phyloP scores from a whole-genome alignment of 2,329 filamentous ascomycete genomes.

The Penicillium rolfsii region DNA sequence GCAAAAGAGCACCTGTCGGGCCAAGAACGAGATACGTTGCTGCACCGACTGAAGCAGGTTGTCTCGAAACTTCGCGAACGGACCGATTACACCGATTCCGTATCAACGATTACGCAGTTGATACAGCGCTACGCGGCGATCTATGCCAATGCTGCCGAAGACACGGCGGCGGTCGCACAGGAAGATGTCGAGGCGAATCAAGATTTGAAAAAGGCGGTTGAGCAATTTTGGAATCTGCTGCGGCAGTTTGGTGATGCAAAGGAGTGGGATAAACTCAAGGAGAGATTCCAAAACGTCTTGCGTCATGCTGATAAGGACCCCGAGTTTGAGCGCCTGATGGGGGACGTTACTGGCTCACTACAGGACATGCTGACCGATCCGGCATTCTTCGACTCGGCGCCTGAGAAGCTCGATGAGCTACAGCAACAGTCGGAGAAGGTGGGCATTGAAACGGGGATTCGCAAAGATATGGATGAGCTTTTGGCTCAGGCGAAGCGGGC shows the following conservation, averaged over 20 bases:
- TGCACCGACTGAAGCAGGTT: conserved; percentile 75
- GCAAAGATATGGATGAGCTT: conserved; percentile 72
- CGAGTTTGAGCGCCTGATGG: conserved; percentile 77
- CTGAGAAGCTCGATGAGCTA: conserved; percentile 65
- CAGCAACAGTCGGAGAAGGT: conserved; percentile 61
- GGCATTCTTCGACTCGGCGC: conserved; percentile 77
- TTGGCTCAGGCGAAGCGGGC: conserved; percentile 71
- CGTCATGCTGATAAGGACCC: conserved; percentile 76
- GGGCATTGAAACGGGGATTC: conserved; percentile 67
- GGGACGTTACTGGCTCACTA: conserved; percentile 71
- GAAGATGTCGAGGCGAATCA: conserved; percentile 73
- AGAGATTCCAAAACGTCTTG: conserved; percentile 69
- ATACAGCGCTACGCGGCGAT: conserved; percentile 76
- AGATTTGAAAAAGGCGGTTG: conserved; percentile 73
- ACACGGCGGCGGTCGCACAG: conserved; percentile 67
- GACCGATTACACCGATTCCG: conserved; percentile 82
- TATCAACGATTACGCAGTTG: conserved; percentile 74
- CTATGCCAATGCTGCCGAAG: conserved; percentile 74
- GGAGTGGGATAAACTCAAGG: conserved; percentile 76
- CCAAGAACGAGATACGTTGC: conserved; percentile 71
- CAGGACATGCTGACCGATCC: conserved; percentile 85
- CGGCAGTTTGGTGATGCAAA: conserved; percentile 75
- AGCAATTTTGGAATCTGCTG: conserved; percentile 79
- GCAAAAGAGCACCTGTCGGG: conserved; percentile 72
- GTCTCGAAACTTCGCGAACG: conserved; percentile 74